phyloP scores from a whole-genome alignment of 2,329 filamentous ascomycete genomes.

The Atkinsonella hypoxylon region DNA sequence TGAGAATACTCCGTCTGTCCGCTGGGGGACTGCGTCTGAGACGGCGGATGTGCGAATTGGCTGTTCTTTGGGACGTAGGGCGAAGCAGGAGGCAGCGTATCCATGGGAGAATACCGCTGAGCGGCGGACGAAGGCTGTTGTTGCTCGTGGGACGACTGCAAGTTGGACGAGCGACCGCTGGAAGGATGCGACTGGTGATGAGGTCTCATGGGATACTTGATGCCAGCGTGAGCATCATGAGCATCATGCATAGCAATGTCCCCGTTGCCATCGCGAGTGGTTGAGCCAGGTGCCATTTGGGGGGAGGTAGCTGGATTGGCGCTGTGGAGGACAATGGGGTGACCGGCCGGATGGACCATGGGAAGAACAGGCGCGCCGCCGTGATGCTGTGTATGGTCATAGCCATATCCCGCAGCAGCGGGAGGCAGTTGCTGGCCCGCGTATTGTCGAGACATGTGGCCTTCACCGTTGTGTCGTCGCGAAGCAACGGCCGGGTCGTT shows the following conservation, averaged over 20 bases:
- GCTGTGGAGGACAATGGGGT: conserved; percentile 18
- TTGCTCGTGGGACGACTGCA: conserved; percentile 53
- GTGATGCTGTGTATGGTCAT: conserved; percentile 59
- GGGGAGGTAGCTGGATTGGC: conserved; percentile 42
- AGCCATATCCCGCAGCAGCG: conserved; percentile 27
- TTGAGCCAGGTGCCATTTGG: conserved; percentile 38
- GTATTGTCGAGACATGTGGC: conserved; percentile 37
- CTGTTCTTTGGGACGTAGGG: conserved; percentile 58
- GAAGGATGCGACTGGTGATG: conserved; percentile 64
- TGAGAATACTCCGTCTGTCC: conserved; percentile 50
- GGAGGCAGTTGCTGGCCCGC: conserved; percentile 22
- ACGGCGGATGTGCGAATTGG: conserved; percentile 40
- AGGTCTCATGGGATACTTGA: conserved; percentile 75
- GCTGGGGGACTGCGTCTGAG: conserved; percentile 67
- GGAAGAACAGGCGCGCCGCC: conserved; percentile 21
- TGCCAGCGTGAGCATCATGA: conserved; percentile 68
- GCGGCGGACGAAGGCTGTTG: conserved; percentile 64
- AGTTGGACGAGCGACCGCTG: conserved; percentile 39
- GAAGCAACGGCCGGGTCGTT: conserved; percentile 50
- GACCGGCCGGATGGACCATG: conserved; percentile 19
- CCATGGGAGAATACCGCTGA: conserved; percentile 94
- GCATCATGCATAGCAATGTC: conserved; percentile 81
- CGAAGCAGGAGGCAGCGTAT: conserved; percentile 67
- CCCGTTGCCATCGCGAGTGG: conserved; percentile 58
- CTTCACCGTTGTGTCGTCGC: conserved; percentile 48